phyloP scores from a whole-genome alignment of 352 stramenopile genomes.

The Pythium myriotylum region DNA sequence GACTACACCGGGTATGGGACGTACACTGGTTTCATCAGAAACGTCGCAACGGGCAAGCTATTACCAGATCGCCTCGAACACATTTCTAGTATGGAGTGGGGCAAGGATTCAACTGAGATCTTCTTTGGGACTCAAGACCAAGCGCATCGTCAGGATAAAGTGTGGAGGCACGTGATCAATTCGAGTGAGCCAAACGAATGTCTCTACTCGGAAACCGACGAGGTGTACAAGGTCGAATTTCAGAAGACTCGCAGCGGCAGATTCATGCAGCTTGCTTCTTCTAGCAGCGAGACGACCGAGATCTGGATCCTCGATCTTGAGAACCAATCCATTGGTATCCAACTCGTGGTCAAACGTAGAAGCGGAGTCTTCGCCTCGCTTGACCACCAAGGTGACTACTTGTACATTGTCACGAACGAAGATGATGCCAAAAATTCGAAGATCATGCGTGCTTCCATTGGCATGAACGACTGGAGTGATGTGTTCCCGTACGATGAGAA shows the following conservation, averaged over 20 bases:
- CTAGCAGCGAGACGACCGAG: too few species aligned
- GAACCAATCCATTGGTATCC: conserved; percentile 40
- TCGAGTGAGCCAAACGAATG: conserved; percentile 78
- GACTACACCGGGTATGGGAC: conserved; percentile 94
- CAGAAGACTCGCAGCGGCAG: conserved; percentile 91
- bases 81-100: too few species aligned
- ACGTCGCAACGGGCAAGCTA: too few species aligned
- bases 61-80: too few species aligned
- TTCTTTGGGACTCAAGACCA: conserved; percentile 95
- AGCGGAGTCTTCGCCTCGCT: too few species aligned
- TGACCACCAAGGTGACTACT: conserved; percentile 87
- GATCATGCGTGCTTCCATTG: conserved; percentile 74
- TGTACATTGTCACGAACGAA: conserved; percentile 95
- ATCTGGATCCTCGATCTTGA: conserved; percentile 75
- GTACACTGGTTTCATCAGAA: too few species aligned
- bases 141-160: conserved; percentile 91
- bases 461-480: conserved; percentile 86
- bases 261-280: conserved; percentile 94
- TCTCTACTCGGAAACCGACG: conserved; percentile 93
- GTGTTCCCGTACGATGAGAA: conserved; percentile 83
- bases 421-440: conserved; percentile 94
- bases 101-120: too few species aligned
- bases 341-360: too few species aligned
- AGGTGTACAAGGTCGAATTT: conserved; percentile 94
- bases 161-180: conserved; percentile 92